These are phyloP conservation scores for Pulveroboletus sp. DNA, from an alignment of 768 basidiomycete species.

Conservation along the genomic window DNA sequence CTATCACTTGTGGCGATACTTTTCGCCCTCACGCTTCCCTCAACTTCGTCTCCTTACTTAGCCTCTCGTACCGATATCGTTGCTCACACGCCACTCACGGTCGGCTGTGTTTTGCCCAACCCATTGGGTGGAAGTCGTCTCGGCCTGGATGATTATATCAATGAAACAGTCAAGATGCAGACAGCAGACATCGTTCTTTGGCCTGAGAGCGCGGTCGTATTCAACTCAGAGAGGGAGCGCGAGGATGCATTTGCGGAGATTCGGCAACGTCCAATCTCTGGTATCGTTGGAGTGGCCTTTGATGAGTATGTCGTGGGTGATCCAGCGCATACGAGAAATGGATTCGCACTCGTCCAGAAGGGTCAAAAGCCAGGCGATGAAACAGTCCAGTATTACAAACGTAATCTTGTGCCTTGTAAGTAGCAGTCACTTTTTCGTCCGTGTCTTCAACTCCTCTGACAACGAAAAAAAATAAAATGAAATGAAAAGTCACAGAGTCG, in stretches of 20 bases:
- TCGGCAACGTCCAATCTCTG: constrained; percentile 21
- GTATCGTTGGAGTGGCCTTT: constrained; percentile 67
- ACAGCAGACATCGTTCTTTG: constrained; percentile 61
- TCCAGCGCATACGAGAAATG: constrained; percentile 47
- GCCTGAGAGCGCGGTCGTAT: constrained; percentile 77
- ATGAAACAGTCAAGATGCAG: constrained; percentile 46
- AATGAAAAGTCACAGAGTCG: constrained; percentile 73
- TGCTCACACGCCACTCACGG: constrained; percentile 49
- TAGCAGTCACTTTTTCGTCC: constrained; percentile 8
- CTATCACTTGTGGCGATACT: constrained; percentile 39
- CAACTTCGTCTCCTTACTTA: constrained; percentile 39
- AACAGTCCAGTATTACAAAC: constrained; percentile 63
- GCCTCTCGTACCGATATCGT: constrained; percentile 35
- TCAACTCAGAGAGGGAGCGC: constrained; percentile 48
- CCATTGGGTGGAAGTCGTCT: constrained; percentile 39
- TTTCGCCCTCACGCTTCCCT: constrained; percentile 49
- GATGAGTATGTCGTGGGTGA: constrained; percentile 51
- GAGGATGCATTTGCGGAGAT: constrained; percentile 45
- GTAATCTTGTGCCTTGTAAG: constrained; percentile 73
- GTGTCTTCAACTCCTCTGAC: background rate
- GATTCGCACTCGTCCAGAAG: constrained; percentile 52
- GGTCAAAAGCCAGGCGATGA: constrained; percentile 34
- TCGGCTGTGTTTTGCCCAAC: constrained; percentile 66
- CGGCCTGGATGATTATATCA: constrained; percentile 56
- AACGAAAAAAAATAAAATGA: background rate